Evolutionary conservation across 768 basidiomycete species (phyloP), one percentile per base, ranked within the genome.

Genomic region (Collybia nuda): DNA sequence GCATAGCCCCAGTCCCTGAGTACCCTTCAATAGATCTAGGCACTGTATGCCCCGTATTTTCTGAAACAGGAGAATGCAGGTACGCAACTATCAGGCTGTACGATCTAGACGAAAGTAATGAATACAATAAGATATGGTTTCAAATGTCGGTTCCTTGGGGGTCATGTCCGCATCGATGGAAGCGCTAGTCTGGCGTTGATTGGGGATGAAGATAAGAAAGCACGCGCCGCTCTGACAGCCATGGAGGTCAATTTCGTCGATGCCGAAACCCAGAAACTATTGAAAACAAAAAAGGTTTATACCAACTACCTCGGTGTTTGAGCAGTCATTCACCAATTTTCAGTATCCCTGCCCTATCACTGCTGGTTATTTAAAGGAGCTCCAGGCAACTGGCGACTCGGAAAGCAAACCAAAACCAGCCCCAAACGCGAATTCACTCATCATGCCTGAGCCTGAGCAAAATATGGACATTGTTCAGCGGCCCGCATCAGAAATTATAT

Each of bases 141-240:
- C 66, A 92, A 93, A 66, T 99, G 97, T 64, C 84, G 97, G 2
- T 97, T 89, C 68, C 78, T 97, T 5, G 86, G 88, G 11, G 85
- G 81, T 2, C 96, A 99, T 66, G 69, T 87, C 9, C 68, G 62
- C 15, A 67, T 69, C 29, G 72, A 77, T 26, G 75, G 74, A 14
- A 67, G 71, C 12, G 83, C 80, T 1, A 55, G 66, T 2, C 57
- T 80, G 14, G 65, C 65, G 21, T 61, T 87, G 1, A 52, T 77
- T 0, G 69, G 69, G 5, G 82, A 92, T 57, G 79, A 82, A 51
- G 80, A 83, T 35, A 85, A 79, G 64, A 79, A 80, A 60, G 79
- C 76, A 17, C 69, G 58, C 24, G 58, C 72, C 0, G 79, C 77
- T 9, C 54, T 75, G 2, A 67, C 77, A 0, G 69, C 75, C 39